phyloP scores from a whole-genome alignment of 306 rosid species.

The Prunus campanulata region DNA sequence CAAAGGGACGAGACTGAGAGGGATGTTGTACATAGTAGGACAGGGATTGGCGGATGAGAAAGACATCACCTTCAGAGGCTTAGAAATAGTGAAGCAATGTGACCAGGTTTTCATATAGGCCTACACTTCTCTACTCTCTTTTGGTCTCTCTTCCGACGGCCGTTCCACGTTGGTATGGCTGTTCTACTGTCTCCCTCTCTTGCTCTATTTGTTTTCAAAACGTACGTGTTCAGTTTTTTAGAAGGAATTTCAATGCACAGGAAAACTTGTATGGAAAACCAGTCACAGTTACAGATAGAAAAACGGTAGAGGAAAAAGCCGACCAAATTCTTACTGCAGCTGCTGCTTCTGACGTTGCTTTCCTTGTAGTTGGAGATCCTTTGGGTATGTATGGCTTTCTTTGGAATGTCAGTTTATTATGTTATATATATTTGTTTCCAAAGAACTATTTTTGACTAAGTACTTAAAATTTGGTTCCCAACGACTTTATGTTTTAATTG shows the following conservation, averaged over 20 bases:
- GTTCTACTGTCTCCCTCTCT: not conserved
- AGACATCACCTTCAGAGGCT: too few species aligned
- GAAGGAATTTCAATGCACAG: not conserved
- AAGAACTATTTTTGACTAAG: not conserved
- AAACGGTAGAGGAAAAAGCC: slow-evolving; percentile 31
- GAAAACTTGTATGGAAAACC: too few species aligned
- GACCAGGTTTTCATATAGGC: too few species aligned
- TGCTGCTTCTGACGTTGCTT: too few species aligned
- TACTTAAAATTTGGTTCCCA: not conserved
- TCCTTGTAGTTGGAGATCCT: slow-evolving; percentile 22
- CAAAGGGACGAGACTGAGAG: too few species aligned
- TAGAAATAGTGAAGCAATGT: too few species aligned
- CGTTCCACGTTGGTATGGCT: slow-evolving; percentile 54
- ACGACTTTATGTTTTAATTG: not conserved
- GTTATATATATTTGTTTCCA: not conserved
- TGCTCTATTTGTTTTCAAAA: not conserved
- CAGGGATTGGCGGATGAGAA: too few species aligned
- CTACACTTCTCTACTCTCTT: too few species aligned
- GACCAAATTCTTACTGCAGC: slow-evolving; percentile 22
- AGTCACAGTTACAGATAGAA: too few species aligned
- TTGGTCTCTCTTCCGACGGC: slow-evolving; percentile 29
- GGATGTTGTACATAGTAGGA: too few species aligned
- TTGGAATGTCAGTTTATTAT: not conserved
- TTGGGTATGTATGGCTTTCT: slow-evolving; percentile 23
- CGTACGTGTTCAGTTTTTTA: not conserved